Evolutionary conservation across 2,329 filamentous ascomycete genomes (phyloP).

Genomic region (Fusarium sp.): DNA sequence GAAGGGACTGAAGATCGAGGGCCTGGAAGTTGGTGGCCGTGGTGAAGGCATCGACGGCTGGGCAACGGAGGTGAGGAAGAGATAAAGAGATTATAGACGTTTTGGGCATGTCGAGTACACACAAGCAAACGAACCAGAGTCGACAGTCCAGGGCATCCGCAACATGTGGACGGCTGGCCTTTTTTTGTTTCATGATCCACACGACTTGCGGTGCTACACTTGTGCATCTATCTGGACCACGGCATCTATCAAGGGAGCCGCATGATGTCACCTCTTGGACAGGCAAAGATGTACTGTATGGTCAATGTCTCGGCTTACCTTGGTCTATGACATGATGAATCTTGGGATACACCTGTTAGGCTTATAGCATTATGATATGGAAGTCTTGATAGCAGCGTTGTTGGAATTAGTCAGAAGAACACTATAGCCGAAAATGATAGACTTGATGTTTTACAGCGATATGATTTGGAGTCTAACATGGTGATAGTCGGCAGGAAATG

Average conservation of each 20-base stretch:
- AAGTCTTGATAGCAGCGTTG: conserved; percentile 7
- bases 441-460: conserved; percentile 6
- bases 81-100: conserved; percentile 61
- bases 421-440: conserved; percentile 26
- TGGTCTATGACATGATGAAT: conserved; percentile 14
- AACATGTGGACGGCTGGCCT: conserved; percentile 25
- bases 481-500: neutral
- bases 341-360: conserved; percentile 1
- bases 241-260: conserved; percentile 23
- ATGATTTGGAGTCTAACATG: neutral
- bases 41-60: conserved; percentile 96
- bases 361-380: conserved; percentile 1
- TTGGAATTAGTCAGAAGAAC: conserved; percentile 1
- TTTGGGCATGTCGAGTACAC: conserved; percentile 40
- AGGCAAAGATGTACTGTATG: conserved; percentile 25
- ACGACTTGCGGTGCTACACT: conserved; percentile 22
- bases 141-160: conserved; percentile 30
- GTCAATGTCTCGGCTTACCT: conserved; percentile 6
- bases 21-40: conserved; percentile 80
- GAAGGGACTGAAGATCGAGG: conserved; percentile 80
- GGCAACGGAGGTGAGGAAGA: conserved; percentile 88
- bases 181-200: conserved; percentile 34
- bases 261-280: conserved; percentile 30
- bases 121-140: conserved; percentile 41
- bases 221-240: conserved; percentile 30